phyloP scores from a whole-genome alignment of 1,284 basidiomycete genomes.

The Cutaneotrichosporon daszewskae region DNA sequence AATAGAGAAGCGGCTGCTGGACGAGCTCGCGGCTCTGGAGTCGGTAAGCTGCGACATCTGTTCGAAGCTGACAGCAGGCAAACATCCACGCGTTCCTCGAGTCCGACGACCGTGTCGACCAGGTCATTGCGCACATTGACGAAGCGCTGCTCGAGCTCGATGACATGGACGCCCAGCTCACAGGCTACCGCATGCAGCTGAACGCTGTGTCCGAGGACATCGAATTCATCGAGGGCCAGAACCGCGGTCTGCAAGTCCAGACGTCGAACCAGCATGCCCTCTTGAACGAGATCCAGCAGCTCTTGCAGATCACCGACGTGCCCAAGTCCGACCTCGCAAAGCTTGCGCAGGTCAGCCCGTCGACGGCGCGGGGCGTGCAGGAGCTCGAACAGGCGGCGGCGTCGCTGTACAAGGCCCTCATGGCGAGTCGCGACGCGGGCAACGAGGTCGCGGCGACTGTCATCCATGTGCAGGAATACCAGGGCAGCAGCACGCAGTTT shows the following conservation, averaged over 20 bases:
- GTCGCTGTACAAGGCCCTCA: constrained; percentile 89
- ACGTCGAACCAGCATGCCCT: constrained; percentile 89
- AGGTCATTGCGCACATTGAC: constrained; percentile 84
- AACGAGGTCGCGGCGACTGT: constrained; percentile 87
- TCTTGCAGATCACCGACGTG: constrained; percentile 90
- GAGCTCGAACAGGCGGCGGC: constrained; percentile 75
- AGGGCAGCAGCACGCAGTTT: constrained; percentile 79
- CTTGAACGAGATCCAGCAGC: constrained; percentile 71
- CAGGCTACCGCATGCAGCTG: constrained; percentile 87
- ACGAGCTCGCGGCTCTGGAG: constrained; percentile 83
- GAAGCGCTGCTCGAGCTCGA: constrained; percentile 80
- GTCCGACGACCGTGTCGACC: constrained; percentile 74
- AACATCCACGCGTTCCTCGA: constrained; percentile 97
- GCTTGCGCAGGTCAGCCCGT: constrained; percentile 78
- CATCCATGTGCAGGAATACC: constrained; percentile 84
- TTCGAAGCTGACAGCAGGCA: constrained; percentile 54
- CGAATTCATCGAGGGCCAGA: constrained; percentile 90
- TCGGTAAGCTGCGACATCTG: constrained; percentile 55
- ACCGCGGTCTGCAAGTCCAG: constrained; percentile 93
- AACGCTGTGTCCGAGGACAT: constrained; percentile 96
- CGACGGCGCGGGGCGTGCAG: constrained; percentile 67
- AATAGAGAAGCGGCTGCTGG: constrained; percentile 75
- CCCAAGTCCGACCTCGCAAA: constrained; percentile 66
- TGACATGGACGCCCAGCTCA: constrained; percentile 75
- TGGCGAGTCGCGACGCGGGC: constrained; percentile 84